Base-by-base conservation (phyloP, 306 rosid genomes). In the Styphnolobium japonicum region DNA sequence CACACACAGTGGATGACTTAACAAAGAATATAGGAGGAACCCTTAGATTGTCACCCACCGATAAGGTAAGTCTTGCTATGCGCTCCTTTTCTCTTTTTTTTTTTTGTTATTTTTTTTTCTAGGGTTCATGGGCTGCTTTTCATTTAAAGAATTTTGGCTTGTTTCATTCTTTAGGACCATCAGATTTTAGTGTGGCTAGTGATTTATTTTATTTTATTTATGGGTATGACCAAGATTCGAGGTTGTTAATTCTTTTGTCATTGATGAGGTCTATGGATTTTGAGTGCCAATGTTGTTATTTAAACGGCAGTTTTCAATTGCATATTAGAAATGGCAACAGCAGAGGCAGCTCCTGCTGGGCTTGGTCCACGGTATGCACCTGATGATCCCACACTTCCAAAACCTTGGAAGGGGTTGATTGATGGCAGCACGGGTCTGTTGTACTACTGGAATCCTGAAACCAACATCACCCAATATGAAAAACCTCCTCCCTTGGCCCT, bases 391-490 rank as follows among this genome's bases (percentile, higher is more conserved):
- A 85, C 96, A 3, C 96, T 96, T 71, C 99, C 99, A 2, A 71
- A 74, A 18, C 99, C 98, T 0, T 96, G 99, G 99, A 93, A 89
- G 84, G 99, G 98, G 23, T 81, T 96, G 88, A 91, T 96, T 81
- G 99, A 96, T 81, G 99, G 98, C 36, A 88, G 91, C 76, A 87
- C 97, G 1, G 96, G 97, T 57, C 0, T 89, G 31, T 82, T 90
- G 15, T 96, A 96, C 80, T 96, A 91, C 78, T 93, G 99, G 99
- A 96, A 96, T 70, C 98, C 98, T 57, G 99, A 96, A 80, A 93
- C 99, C 2, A 96, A 93, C 34, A 43, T 93, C 23, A 96, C 99
- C 9, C 99, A 96, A 23, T 96, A 96, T 68, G 99, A 96, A 69
- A 96, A 88, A 72, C 99, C 98, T 0, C 85, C 74, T 0, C 73